phyloP scores from a whole-genome alignment of 2,329 filamentous ascomycete genomes.

The Aspergillus caelatus region DNA sequence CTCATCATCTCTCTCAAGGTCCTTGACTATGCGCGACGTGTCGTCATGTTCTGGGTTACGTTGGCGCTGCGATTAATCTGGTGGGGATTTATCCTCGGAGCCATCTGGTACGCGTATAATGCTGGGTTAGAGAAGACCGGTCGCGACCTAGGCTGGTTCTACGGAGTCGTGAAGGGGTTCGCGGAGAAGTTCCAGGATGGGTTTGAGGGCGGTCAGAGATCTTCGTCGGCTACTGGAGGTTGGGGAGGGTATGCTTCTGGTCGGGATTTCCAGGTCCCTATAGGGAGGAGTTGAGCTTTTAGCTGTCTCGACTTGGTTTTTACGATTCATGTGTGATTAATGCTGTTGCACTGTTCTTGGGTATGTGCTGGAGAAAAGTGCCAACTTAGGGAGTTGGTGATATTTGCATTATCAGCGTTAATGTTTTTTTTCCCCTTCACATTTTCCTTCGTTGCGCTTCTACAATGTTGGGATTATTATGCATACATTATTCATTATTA shows the following conservation, averaged over 20 bases:
- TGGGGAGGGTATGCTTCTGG: slow-evolving; percentile 53
- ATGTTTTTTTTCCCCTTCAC: background rate
- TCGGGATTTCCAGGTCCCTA: slow-evolving; percentile 36
- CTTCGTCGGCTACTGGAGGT: slow-evolving; percentile 41
- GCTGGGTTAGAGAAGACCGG: slow-evolving; percentile 37
- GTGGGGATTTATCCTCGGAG: slow-evolving; percentile 61
- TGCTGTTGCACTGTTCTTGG: background rate
- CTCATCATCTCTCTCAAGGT: slow-evolving; percentile 68
- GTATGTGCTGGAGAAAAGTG: background rate
- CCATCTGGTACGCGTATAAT: slow-evolving; percentile 59
- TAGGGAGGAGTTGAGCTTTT: background rate
- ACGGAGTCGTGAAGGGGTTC: slow-evolving; percentile 68
- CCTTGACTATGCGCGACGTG: slow-evolving; percentile 68
- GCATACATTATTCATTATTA: background rate
- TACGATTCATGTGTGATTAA: background rate
- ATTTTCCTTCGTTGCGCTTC: background rate
- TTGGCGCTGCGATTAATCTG: slow-evolving; percentile 65
- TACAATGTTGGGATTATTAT: background rate
- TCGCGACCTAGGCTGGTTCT: slow-evolving; percentile 52
- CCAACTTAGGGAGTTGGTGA: background rate
- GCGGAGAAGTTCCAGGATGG: slow-evolving; percentile 57
- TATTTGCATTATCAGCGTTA: background rate
- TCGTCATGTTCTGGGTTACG: slow-evolving; percentile 77
- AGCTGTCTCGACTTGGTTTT: background rate
- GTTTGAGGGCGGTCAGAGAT: slow-evolving; percentile 27